phyloP scores from a whole-genome alignment of 2,329 filamentous ascomycete genomes.

The Exophiala sp. region DNA sequence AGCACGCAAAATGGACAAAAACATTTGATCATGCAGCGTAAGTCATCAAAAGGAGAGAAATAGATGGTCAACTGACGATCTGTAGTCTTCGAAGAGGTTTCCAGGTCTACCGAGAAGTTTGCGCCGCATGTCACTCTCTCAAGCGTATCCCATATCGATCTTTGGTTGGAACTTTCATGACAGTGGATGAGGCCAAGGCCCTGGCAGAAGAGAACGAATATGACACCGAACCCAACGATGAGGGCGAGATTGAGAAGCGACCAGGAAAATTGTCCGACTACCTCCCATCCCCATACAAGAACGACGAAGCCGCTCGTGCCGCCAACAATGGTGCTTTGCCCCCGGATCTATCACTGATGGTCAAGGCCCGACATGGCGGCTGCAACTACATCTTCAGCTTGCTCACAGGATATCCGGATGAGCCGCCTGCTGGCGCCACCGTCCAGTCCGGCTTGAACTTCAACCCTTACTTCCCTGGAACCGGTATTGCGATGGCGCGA shows the following conservation, averaged over 20 bases:
- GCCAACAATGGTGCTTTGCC: conserved; percentile 98
- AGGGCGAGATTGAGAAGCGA: conserved; percentile 97
- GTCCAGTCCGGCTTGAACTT: conserved; percentile 93
- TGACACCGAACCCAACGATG: conserved; percentile 93
- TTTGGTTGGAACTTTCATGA: conserved; percentile 85
- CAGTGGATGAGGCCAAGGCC: conserved; percentile 95
- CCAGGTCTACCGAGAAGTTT: conserved; percentile 98
- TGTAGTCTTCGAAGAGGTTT: conserved; percentile 91
- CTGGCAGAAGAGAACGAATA: conserved; percentile 98
- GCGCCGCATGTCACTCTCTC: conserved; percentile 94
- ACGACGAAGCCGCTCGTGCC: conserved; percentile 95
- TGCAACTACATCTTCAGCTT: conserved; percentile 98
- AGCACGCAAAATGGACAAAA: conserved; percentile 84
- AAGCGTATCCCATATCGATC: conserved; percentile 87
- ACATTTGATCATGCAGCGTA: conserved; percentile 96
- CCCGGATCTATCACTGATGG: conserved; percentile 93
- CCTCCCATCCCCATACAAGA: conserved; percentile 91
- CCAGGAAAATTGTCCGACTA: conserved; percentile 98
- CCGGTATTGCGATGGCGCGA: conserved; percentile 93
- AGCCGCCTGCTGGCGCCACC: conserved; percentile 80
- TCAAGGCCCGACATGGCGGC: conserved; percentile 96
- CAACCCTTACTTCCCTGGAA: conserved; percentile 99
- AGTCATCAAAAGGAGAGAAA: conserved; percentile 41
- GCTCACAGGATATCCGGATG: conserved; percentile 94
- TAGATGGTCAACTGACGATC: conserved; percentile 22